Conservation (phyloP, 2,329 filamentous ascomycete species). For the Talaromyces sp. region DNA sequence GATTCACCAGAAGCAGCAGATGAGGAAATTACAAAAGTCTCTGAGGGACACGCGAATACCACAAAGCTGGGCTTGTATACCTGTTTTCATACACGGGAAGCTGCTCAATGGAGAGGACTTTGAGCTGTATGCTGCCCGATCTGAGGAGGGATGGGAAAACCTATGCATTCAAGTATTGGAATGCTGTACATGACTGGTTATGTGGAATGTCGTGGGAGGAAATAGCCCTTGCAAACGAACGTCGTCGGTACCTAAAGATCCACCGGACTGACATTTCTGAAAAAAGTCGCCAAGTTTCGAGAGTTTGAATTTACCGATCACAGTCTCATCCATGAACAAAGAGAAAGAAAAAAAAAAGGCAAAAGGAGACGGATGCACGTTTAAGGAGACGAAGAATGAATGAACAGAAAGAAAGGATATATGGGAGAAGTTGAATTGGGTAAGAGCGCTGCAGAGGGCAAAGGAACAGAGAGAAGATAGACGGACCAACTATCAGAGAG, state of each 20-base stretch:
- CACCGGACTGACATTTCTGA: neutral
- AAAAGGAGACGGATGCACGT: neutral
- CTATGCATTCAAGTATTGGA: neutral
- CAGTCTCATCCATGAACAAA: neutral
- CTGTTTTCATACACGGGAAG: neutral
- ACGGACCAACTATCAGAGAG: too few species aligned
- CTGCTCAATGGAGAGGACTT: neutral
- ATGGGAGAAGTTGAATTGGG: too few species aligned
- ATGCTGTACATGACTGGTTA: neutral
- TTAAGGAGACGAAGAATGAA: neutral
- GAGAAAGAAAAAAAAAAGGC: neutral
- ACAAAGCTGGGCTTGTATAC: neutral
- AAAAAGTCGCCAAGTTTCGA: neutral
- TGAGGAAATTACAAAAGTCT: too few species aligned
- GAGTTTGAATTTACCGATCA: neutral
- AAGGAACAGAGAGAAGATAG: too few species aligned
- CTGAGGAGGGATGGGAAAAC: neutral
- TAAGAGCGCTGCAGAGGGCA: too few species aligned
- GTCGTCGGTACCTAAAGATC: neutral
- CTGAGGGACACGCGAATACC: too few species aligned
- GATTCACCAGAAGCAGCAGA: too few species aligned
- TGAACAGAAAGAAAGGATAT: neutral
- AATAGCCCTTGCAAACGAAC: neutral
- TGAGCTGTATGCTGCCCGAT: neutral
- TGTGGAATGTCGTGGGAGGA: neutral